A percentile compares a stretch with the other conserved stretches of the same genome.
Conservation (phyloP, 768 basidiomycete genomes). For the Kwoniella dejecticola region DNA sequence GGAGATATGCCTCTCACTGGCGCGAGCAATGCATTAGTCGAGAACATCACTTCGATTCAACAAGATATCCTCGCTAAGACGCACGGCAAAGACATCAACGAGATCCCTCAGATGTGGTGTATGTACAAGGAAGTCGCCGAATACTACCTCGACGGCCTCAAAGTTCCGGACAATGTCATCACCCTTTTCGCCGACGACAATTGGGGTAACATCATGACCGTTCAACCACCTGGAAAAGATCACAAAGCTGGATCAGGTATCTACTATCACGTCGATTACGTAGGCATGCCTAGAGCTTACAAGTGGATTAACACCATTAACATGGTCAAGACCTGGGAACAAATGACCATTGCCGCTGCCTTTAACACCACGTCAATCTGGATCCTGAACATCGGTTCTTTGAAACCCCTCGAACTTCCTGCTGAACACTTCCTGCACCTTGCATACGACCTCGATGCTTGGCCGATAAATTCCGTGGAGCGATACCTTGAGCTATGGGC, state of each 20-base stretch:
- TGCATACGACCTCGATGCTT: slow-evolving; percentile 65
- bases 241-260: slow-evolving; percentile 70
- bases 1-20: slow-evolving; percentile 55
- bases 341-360: slow-evolving; percentile 68
- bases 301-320: slow-evolving; percentile 65
- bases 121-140: slow-evolving; percentile 67
- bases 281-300: slow-evolving; percentile 67
- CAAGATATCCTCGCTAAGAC: slow-evolving; percentile 64
- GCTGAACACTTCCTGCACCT: slow-evolving; percentile 69
- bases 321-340: slow-evolving; percentile 61
- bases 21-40: slow-evolving; percentile 38
- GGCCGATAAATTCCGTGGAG: slow-evolving; percentile 63
- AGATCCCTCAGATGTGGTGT: slow-evolving; percentile 68
- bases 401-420: slow-evolving; percentile 73
- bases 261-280: slow-evolving; percentile 67
- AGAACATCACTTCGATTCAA: slow-evolving; percentile 65
- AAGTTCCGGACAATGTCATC: slow-evolving; percentile 38
- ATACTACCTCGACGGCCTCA: slow-evolving; percentile 59
- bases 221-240: slow-evolving; percentile 62
- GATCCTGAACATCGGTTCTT: slow-evolving; percentile 75
- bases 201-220: slow-evolving; percentile 72
- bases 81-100: slow-evolving; percentile 57
- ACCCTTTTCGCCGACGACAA: slow-evolving; percentile 65
- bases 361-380: slow-evolving; percentile 66
- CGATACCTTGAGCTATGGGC: slow-evolving; percentile 66